A percentile compares a stretch with the other conserved stretches of the same genome.
Conservation (phyloP, 345 rosid genomes). For the Citrus hindsii region DNA sequence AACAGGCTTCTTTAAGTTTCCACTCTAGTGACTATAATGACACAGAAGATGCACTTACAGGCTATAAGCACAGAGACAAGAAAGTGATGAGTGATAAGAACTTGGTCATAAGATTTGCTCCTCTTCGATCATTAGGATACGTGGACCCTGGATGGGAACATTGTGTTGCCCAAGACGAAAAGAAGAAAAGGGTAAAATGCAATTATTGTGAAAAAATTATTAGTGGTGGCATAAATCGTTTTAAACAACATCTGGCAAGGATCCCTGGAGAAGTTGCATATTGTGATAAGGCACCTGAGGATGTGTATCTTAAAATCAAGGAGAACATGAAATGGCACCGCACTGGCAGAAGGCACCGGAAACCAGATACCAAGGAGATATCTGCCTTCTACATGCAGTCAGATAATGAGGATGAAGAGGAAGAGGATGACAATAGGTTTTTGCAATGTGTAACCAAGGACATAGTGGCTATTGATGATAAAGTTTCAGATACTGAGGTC, state of each 20-base stretch:
- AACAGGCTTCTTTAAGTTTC: slow-evolving; percentile 37
- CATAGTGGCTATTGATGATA: slow-evolving; percentile 40
- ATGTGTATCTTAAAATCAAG: slow-evolving; percentile 63
- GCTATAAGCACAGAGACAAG: slow-evolving; percentile 52
- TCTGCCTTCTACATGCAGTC: slow-evolving; percentile 39
- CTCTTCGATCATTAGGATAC: slow-evolving; percentile 65
- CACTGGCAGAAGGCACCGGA: slow-evolving; percentile 56
- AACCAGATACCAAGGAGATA: slow-evolving; percentile 46
- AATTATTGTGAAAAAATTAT: slow-evolving; percentile 67
- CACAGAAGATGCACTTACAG: slow-evolving; percentile 25
- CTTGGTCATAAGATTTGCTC: slow-evolving; percentile 36
- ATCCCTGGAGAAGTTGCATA: slow-evolving; percentile 80
- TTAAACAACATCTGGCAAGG: slow-evolving; percentile 79
- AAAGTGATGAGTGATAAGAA: slow-evolving; percentile 39
- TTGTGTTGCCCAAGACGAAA: slow-evolving; percentile 75
- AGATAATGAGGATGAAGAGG: slow-evolving; percentile 54
- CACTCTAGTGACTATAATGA: slow-evolving; percentile 40
- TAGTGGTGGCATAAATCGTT: slow-evolving; percentile 79
- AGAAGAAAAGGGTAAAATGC: slow-evolving; percentile 74
- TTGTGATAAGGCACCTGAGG: slow-evolving; percentile 71
- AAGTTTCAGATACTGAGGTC: slow-evolving; percentile 39
- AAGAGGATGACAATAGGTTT: slow-evolving; percentile 41
- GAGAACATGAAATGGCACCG: slow-evolving; percentile 87
- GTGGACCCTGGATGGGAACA: slow-evolving; percentile 90
- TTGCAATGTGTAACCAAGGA: slow-evolving; percentile 44